These are phyloP conservation scores for Bipolaris sorokiniana DNA, from an alignment of 2,329 filamentous ascomycete genomes.

Conservation along the genomic window DNA sequence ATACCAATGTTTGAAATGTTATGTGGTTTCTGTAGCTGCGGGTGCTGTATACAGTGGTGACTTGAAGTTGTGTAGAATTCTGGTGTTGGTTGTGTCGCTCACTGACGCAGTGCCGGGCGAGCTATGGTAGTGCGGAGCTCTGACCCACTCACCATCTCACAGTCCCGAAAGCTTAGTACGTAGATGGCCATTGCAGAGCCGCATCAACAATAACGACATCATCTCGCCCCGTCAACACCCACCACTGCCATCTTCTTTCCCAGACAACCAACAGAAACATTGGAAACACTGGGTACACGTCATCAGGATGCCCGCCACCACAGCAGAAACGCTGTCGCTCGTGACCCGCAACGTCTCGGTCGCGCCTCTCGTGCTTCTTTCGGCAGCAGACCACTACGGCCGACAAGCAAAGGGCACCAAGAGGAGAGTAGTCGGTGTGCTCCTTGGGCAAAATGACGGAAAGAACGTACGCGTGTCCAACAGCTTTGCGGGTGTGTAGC, in stretches of 20 bases:
- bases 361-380: slow-evolving; percentile 95
- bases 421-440: slow-evolving; percentile 85
- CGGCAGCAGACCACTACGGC: slow-evolving; percentile 97
- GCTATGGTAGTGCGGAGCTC: slow-evolving; percentile 28
- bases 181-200: slow-evolving; percentile 41
- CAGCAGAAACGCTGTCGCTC: slow-evolving; percentile 93
- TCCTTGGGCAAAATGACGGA: slow-evolving; percentile 94
- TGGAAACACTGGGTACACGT: slow-evolving; percentile 17
- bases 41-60: not conserved
- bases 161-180: slow-evolving; percentile 36
- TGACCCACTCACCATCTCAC: slow-evolving; percentile 23
- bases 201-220: slow-evolving; percentile 40
- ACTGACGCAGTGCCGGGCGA: slow-evolving; percentile 24
- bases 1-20: slow-evolving; percentile 27
- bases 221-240: slow-evolving; percentile 22
- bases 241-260: slow-evolving; percentile 14
- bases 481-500: slow-evolving; percentile 86
- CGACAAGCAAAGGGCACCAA: slow-evolving; percentile 88
- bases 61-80: not conserved
- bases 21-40: not conserved
- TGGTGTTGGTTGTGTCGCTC: not conserved
- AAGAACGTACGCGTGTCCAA: slow-evolving; percentile 97
- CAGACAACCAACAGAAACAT: slow-evolving; percentile 4
- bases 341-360: slow-evolving; percentile 95
- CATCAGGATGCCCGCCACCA: slow-evolving; percentile 84